These are phyloP conservation scores for Marasmius tenuissimus DNA, from an alignment of 1,284 basidiomycete species.

Conservation along the genomic window DNA sequence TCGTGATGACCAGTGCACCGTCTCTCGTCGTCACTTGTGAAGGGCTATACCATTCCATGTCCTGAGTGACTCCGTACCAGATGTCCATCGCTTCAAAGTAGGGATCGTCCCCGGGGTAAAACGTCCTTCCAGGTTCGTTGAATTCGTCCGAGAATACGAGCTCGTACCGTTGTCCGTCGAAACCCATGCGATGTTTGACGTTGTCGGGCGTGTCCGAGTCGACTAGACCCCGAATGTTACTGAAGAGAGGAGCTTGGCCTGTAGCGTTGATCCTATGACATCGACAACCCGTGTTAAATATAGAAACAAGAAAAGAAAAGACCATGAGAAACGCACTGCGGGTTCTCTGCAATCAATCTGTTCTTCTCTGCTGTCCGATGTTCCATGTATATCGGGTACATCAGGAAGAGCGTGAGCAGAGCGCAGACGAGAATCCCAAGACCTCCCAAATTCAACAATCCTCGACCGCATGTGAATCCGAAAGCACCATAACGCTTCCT, in stretches of 20 bases:
- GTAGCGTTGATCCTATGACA: conserved; percentile 51
- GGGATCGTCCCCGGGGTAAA: conserved; percentile 67
- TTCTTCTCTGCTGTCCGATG: no score
- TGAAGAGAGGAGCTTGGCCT: conserved; percentile 37
- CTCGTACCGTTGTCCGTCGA: conserved; percentile 62
- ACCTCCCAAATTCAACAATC: not conserved
- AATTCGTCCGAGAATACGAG: conserved; percentile 88
- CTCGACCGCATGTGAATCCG: not conserved
- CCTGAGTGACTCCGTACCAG: conserved; percentile 69
- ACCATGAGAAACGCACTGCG: not conserved
- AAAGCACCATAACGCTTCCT: not conserved
- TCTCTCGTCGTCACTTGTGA: conserved; percentile 68
- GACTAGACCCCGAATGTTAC: conserved; percentile 61
- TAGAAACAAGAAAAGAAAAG: not conserved
- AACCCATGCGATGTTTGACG: conserved; percentile 61
- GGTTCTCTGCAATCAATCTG: no score
- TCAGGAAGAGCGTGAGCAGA: no score
- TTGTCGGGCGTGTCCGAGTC: conserved; percentile 65
- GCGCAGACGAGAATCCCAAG: not conserved
- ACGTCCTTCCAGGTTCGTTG: conserved; percentile 67
- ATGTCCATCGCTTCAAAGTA: conserved; percentile 70
- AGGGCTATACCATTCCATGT: conserved; percentile 80
- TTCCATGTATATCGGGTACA: no score
- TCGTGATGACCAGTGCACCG: conserved; percentile 73
- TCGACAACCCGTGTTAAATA: not conserved